A percentile compares a stretch with the other conserved stretches of the same genome.
Conservation (phyloP, 2,329 filamentous ascomycete genomes). For the Myriosclerotinia curreyana region DNA sequence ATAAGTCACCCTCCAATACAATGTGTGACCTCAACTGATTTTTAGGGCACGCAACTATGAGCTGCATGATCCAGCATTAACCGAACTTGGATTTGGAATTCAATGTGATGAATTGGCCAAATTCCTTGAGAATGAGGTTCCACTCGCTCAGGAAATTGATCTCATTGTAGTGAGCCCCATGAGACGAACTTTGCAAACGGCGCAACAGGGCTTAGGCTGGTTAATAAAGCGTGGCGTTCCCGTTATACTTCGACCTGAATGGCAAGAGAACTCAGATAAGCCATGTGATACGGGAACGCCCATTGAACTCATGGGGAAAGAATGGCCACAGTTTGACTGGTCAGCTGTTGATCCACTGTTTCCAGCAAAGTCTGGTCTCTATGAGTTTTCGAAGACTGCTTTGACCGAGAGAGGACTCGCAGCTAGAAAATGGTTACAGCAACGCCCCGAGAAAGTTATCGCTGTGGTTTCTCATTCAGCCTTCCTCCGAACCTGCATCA, state of each 20-base stretch:
- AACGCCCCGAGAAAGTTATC: slow-evolving; percentile 38
- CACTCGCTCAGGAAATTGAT: slow-evolving; percentile 35
- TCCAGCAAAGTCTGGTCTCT: slow-evolving; percentile 37
- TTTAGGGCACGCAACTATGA: slow-evolving; percentile 31
- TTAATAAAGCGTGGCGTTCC: slow-evolving; percentile 36
- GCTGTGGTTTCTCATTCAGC: slow-evolving; percentile 38
- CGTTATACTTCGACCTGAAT: slow-evolving; percentile 35
- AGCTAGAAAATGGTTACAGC: slow-evolving; percentile 35
- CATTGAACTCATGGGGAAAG: slow-evolving; percentile 32
- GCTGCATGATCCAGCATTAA: slow-evolving; percentile 33
- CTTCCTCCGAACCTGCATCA: slow-evolving; percentile 35
- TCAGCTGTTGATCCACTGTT: slow-evolving; percentile 35
- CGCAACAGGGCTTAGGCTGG: slow-evolving; percentile 36
- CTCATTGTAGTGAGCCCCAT: slow-evolving; percentile 40
- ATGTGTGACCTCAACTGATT: slow-evolving; percentile 25
- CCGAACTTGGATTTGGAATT: slow-evolving; percentile 29
- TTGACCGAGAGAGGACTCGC: slow-evolving; percentile 33
- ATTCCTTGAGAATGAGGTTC: slow-evolving; percentile 33
- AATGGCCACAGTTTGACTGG: slow-evolving; percentile 40
- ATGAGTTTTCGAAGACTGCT: slow-evolving; percentile 32
- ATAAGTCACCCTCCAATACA: slow-evolving; percentile 34
- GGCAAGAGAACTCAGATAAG: slow-evolving; percentile 38
- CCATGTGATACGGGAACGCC: slow-evolving; percentile 38
- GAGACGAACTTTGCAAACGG: slow-evolving; percentile 37
- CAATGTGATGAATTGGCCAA: slow-evolving; percentile 33